Evolutionary conservation across 495 filamentous ascomycete species (phyloP).

Genomic region (Penicillium psychrofluorescens): DNA sequence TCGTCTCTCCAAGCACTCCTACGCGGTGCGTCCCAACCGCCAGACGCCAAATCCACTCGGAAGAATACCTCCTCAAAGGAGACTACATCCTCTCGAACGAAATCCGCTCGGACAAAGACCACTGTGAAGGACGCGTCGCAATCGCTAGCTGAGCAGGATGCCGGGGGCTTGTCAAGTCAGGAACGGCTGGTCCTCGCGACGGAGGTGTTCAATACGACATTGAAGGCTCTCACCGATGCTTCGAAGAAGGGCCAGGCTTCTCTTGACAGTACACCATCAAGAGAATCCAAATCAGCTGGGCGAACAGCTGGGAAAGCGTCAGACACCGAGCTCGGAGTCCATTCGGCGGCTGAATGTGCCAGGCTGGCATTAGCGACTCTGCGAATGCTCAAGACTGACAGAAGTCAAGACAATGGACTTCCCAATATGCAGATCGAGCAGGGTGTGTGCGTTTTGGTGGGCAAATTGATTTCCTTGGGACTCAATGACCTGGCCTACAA

Average conservation of each 20-base stretch:
- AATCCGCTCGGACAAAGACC: slow-evolving; percentile 24
- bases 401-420: slow-evolving; percentile 36
- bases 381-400: slow-evolving; percentile 48
- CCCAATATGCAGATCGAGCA: slow-evolving; percentile 73
- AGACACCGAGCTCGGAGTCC: slow-evolving; percentile 23
- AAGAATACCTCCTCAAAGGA: slow-evolving; percentile 15
- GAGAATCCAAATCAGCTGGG: slow-evolving; percentile 31
- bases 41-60: slow-evolving; percentile 17
- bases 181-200: slow-evolving; percentile 70
- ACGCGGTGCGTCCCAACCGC: slow-evolving; percentile 18
- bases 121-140: slow-evolving; percentile 3
- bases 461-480: slow-evolving; percentile 63
- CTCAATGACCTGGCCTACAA: slow-evolving; percentile 69
- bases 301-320: slow-evolving; percentile 9
- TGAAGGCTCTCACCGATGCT: slow-evolving; percentile 69
- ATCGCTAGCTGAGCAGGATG: slow-evolving; percentile 26
- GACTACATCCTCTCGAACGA: slow-evolving; percentile 22
- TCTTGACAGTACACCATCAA: slow-evolving; percentile 32
- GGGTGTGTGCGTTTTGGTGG: slow-evolving; percentile 70
- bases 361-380: slow-evolving; percentile 66
- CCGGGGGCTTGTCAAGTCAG: slow-evolving; percentile 40
- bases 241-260: slow-evolving; percentile 42
- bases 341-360: slow-evolving; percentile 62
- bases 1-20: slow-evolving; percentile 40
- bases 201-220: slow-evolving; percentile 67